Evolutionary conservation across 106 monocot genomes (phyloP).

Genomic region (Dendrobium catenatum): DNA sequence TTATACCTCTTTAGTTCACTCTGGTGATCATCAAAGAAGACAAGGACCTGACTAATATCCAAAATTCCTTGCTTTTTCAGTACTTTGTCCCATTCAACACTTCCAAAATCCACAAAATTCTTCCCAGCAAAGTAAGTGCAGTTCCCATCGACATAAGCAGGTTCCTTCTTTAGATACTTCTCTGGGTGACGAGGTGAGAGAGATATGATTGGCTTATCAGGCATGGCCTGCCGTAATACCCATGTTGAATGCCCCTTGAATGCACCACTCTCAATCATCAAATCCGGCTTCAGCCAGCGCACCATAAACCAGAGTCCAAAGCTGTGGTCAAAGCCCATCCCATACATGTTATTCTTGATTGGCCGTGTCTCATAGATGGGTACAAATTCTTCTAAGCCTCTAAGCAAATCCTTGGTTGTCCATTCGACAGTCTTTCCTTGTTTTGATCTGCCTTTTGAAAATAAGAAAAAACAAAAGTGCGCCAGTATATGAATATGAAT

Average conservation of each 20-base stretch:
- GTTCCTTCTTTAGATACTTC: slow-evolving; percentile 81
- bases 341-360: slow-evolving; percentile 87
- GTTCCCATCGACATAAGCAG: slow-evolving; percentile 79
- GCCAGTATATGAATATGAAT: background rate
- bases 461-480: slow-evolving; percentile 10
- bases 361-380: slow-evolving; percentile 78
- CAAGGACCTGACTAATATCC: slow-evolving; percentile 45
- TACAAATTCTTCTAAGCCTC: slow-evolving; percentile 79
- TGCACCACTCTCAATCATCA: slow-evolving; percentile 90
- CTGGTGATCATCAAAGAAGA: slow-evolving; percentile 93
- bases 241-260: slow-evolving; percentile 92
- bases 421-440: slow-evolving; percentile 65
- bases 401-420: slow-evolving; percentile 67
- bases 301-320: slow-evolving; percentile 90
- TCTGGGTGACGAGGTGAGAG: slow-evolving; percentile 77
- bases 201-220: slow-evolving; percentile 56
- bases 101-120: slow-evolving; percentile 86
- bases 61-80: slow-evolving; percentile 60
- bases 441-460: slow-evolving; percentile 92
- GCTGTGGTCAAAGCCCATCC: slow-evolving; percentile 93
- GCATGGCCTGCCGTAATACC: slow-evolving; percentile 81
- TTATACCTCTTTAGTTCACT: slow-evolving; percentile 78
- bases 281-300: slow-evolving; percentile 70
- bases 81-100: slow-evolving; percentile 51
- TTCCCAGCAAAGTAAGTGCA: slow-evolving; percentile 83